phyloP scores from a whole-genome alignment of 148 eudicot species.

The Cornus controversa region DNA sequence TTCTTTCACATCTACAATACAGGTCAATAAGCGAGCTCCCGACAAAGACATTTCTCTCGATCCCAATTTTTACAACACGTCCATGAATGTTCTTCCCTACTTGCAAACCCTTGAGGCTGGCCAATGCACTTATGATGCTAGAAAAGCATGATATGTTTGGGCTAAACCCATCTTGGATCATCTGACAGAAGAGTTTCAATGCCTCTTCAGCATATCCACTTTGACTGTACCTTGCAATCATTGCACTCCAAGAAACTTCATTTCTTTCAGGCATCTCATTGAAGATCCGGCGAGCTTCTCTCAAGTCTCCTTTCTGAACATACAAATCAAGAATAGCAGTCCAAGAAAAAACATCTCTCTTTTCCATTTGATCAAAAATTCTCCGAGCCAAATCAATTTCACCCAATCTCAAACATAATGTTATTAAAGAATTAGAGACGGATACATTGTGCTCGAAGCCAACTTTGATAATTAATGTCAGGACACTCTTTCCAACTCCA shows the following conservation, averaged over 20 bases:
- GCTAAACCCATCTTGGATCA: constrained; percentile 30
- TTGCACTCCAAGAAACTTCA: constrained; percentile 61
- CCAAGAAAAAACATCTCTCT: constrained; percentile 60
- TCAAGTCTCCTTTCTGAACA: constrained; percentile 40
- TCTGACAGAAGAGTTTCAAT: constrained; percentile 31
- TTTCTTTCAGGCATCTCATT: constrained; percentile 56
- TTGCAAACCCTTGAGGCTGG: constrained; percentile 36
- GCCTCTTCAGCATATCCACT: constrained; percentile 45
- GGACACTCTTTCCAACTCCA: constrained; percentile 38
- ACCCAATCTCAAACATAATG: constrained; percentile 38
- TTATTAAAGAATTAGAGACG: constrained; percentile 45
- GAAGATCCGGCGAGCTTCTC: constrained; percentile 49
- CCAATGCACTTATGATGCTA: constrained; percentile 41
- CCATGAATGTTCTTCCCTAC: constrained; percentile 43
- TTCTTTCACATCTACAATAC: constrained; percentile 35
- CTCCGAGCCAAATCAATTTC: constrained; percentile 33
- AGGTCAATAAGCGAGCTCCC: constrained; percentile 42
- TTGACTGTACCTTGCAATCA: constrained; percentile 54
- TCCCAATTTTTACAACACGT: constrained; percentile 30
- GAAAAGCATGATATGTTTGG: constrained; percentile 51
- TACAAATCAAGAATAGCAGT: constrained; percentile 56
- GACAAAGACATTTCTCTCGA: constrained; percentile 28
- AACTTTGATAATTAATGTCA: constrained; percentile 35
- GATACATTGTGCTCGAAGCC: constrained; percentile 43
- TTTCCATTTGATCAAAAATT: constrained; percentile 38